These are phyloP conservation scores for Clonostachys sp. DNA, from an alignment of 2,329 filamentous ascomycete species.

Conservation along the genomic window DNA sequence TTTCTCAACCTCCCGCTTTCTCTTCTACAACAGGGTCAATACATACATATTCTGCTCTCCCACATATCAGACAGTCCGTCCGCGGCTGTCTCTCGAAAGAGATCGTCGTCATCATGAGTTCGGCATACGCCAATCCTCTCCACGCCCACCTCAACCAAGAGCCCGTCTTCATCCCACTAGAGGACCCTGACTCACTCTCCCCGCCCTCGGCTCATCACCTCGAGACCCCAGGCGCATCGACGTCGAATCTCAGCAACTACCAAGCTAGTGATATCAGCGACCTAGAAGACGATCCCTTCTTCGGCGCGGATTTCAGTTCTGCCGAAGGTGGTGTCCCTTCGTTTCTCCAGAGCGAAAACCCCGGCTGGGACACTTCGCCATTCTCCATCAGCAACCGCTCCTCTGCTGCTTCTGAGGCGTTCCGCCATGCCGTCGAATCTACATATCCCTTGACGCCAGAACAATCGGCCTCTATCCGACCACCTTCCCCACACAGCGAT, in stretches of 20 bases:
- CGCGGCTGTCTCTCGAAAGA: not conserved
- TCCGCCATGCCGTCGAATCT: conserved; percentile 14
- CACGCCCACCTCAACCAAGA: conserved; percentile 1
- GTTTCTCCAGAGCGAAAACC: conserved; percentile 33
- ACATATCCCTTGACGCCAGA: conserved; percentile 46
- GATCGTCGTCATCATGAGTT: not conserved
- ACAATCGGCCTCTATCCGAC: conserved; percentile 42
- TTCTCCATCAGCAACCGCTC: conserved; percentile 4
- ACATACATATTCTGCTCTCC: not conserved
- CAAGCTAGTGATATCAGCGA: conserved; percentile 39
- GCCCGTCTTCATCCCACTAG: not conserved
- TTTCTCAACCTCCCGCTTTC: not conserved
- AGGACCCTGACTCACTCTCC: conserved; percentile 31
- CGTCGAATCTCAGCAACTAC: conserved; percentile 37
- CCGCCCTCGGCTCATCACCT: conserved; percentile 25
- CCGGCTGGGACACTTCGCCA: conserved; percentile 12
- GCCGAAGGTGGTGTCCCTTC: conserved; percentile 33
- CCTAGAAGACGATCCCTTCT: conserved; percentile 44
- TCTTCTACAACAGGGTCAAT: not conserved
- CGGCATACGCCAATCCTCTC: not conserved
- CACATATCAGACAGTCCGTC: not conserved
- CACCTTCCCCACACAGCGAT: conserved; percentile 33
- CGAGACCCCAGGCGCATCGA: conserved; percentile 45
- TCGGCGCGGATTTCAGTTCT: conserved; percentile 41
- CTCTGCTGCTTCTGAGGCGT: conserved; percentile 6